phyloP scores from a whole-genome alignment of 805 yeast species.

The Hanseniaspora thailandica region DNA sequence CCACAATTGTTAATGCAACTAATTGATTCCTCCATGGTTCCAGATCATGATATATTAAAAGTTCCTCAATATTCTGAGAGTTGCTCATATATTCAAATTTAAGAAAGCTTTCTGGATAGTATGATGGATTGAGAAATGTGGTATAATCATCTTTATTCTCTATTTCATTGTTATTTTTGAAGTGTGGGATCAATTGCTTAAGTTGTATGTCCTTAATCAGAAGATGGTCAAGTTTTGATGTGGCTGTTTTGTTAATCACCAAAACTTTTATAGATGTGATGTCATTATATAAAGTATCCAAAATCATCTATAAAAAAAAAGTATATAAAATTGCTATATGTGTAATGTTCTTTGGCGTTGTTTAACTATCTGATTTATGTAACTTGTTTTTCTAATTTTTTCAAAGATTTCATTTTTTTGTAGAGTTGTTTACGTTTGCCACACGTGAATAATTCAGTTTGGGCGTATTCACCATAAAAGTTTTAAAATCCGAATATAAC shows the following conservation, averaged over 20 bases:
- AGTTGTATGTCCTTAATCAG: conserved; percentile 29
- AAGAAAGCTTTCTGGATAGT: conserved; percentile 57
- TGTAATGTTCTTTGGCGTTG: too few species aligned
- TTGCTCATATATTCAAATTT: not conserved
- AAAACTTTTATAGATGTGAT: not conserved
- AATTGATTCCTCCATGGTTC: conserved; percentile 80
- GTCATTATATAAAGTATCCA: not conserved
- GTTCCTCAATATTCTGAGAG: conserved; percentile 34
- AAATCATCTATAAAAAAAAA: not conserved
- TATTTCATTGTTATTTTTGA: conserved; percentile 64
- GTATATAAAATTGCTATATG: too few species aligned
- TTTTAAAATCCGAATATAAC: too few species aligned
- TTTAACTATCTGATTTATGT: too few species aligned
- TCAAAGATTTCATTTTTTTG: not conserved
- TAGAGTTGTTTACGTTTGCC: not conserved
- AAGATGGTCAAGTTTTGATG: conserved; percentile 30
- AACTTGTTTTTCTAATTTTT: too few species aligned
- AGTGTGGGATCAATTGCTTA: conserved; percentile 35
- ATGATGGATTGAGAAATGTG: conserved; percentile 63
- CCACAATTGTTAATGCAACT: conserved; percentile 41
- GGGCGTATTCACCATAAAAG: too few species aligned
- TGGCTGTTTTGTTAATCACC: conserved; percentile 40
- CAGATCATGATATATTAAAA: conserved; percentile 60
- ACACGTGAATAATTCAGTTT: too few species aligned
- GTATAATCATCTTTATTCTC: conserved; percentile 44